Conservation (phyloP, 2,329 filamentous ascomycete species). For the Aspergillus sp. region DNA sequence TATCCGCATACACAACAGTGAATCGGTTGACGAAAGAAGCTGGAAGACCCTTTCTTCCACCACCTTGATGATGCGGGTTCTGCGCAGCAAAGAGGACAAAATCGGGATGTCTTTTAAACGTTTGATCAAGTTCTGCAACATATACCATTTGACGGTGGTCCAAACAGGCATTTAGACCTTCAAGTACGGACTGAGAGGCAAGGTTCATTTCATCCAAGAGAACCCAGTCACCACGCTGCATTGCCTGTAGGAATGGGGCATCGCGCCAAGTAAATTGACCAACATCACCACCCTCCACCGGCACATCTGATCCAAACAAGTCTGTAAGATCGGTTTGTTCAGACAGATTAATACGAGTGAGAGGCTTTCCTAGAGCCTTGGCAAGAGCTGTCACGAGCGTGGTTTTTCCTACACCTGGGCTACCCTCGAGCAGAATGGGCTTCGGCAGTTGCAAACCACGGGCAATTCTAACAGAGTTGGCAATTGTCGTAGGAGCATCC, state of each 20-base stretch:
- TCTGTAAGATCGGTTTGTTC: slow-evolving; percentile 98
- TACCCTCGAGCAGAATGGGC: slow-evolving; percentile 91
- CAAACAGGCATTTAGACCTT: slow-evolving; percentile 93
- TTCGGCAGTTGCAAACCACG: slow-evolving; percentile 86
- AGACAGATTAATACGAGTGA: slow-evolving; percentile 94
- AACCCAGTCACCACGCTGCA: slow-evolving; percentile 97
- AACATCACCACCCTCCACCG: slow-evolving; percentile 85
- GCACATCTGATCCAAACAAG: slow-evolving; percentile 93
- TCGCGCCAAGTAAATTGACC: slow-evolving; percentile 95
- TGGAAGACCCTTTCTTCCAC: slow-evolving; percentile 89
- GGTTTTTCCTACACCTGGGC: slow-evolving; percentile 97
- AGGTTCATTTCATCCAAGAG: slow-evolving; percentile 98
- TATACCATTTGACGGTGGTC: slow-evolving; percentile 97
- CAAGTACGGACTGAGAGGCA: slow-evolving; percentile 92
- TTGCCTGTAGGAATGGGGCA: slow-evolving; percentile 90
- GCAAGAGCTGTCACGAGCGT: slow-evolving; percentile 86
- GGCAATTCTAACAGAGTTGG: slow-evolving; percentile 87
- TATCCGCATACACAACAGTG: slow-evolving; percentile 94
- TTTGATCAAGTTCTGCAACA: slow-evolving; percentile 90
- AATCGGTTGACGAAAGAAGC: slow-evolving; percentile 98
- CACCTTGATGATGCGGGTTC: slow-evolving; percentile 96
- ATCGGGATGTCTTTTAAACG: slow-evolving; percentile 82
- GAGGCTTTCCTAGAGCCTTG: slow-evolving; percentile 71
- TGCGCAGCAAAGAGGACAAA: slow-evolving; percentile 97
- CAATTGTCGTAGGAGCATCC: slow-evolving; percentile 81